A percentile compares a stretch with the other conserved stretches of the same genome.
These are phyloP conservation scores for Gamsiella multidivaricata DNA, from an alignment of 192 early-diverging fungal species.

Conservation along the genomic window DNA sequence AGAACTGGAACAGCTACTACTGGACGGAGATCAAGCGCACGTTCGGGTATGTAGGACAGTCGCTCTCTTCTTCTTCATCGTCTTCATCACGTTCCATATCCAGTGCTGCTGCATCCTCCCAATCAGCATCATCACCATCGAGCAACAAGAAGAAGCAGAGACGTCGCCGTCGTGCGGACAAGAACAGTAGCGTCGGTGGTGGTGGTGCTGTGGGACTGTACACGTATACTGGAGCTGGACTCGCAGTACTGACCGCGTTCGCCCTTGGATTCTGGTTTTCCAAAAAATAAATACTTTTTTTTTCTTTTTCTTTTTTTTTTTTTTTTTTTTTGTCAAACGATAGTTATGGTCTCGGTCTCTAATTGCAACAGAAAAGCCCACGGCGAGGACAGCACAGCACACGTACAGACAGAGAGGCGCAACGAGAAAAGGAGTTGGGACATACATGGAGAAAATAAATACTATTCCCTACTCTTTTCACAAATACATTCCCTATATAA, in stretches of 20 bases:
- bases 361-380: slow-evolving; percentile 2
- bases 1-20: slow-evolving; percentile 94
- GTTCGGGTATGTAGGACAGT: slow-evolving; percentile 81
- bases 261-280: slow-evolving; percentile 57
- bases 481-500: too few relatives aligned
- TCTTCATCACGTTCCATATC: slow-evolving; percentile 17
- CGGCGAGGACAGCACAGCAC: background rate
- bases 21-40: slow-evolving; percentile 92
- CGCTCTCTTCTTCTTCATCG: slow-evolving; percentile 16
- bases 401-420: too few relatives aligned
- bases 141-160: slow-evolving; percentile 28
- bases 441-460: too few relatives aligned
- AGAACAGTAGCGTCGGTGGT: slow-evolving; percentile 4
- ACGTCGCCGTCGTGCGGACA: slow-evolving; percentile 34
- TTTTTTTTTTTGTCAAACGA: background rate
- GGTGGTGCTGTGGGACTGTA: slow-evolving; percentile 33
- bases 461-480: too few relatives aligned
- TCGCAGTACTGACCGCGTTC: slow-evolving; percentile 59
- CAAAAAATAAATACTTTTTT: slow-evolving; percentile 43
- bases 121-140: slow-evolving; percentile 30
- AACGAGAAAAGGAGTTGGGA: too few relatives aligned
- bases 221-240: slow-evolving; percentile 49
- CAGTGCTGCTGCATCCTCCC: background rate
- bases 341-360: slow-evolving; percentile 36
- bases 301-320: background rate